Evolutionary conservation across 768 basidiomycete genomes (phyloP).

Genomic region (Lactarius deliciosus): DNA sequence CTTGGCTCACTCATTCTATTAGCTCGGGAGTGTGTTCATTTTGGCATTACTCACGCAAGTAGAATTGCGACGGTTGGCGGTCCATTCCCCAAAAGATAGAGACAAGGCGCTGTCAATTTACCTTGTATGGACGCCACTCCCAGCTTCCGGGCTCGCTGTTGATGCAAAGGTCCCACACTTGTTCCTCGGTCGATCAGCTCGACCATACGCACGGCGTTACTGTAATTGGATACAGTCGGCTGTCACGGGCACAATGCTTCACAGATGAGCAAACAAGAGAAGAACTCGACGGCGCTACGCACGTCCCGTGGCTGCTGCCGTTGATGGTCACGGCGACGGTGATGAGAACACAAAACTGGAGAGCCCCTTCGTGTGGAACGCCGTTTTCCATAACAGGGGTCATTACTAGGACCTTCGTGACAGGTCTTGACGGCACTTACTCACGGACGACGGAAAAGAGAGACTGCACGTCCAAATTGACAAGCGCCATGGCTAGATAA

Average conservation of each 20-base stretch:
- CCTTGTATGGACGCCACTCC: conserved; percentile 4
- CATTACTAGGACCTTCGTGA: not conserved
- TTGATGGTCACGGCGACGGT: not conserved
- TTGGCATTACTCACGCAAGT: not conserved
- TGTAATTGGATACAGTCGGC: not conserved
- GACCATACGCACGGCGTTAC: not conserved
- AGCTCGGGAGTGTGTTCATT: not conserved
- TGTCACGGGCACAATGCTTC: not conserved
- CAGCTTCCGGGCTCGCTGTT: not conserved
- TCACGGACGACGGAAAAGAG: not conserved
- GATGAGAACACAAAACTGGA: not conserved
- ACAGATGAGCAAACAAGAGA: conserved; percentile 4
- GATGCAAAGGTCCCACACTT: not conserved
- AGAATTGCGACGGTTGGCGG: not conserved
- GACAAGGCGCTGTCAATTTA: conserved; percentile 8
- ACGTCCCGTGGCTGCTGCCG: not conserved
- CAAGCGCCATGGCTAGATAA: not conserved
- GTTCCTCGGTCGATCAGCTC: not conserved
- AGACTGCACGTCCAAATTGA: not conserved
- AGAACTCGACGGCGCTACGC: not conserved
- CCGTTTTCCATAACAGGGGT: not conserved
- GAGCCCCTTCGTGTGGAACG: not conserved
- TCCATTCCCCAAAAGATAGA: not conserved
- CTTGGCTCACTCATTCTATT: not conserved
- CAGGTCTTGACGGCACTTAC: not conserved